phyloP scores from a whole-genome alignment of 2,329 filamentous ascomycete species.

The Coniochaeta ligniaria region DNA sequence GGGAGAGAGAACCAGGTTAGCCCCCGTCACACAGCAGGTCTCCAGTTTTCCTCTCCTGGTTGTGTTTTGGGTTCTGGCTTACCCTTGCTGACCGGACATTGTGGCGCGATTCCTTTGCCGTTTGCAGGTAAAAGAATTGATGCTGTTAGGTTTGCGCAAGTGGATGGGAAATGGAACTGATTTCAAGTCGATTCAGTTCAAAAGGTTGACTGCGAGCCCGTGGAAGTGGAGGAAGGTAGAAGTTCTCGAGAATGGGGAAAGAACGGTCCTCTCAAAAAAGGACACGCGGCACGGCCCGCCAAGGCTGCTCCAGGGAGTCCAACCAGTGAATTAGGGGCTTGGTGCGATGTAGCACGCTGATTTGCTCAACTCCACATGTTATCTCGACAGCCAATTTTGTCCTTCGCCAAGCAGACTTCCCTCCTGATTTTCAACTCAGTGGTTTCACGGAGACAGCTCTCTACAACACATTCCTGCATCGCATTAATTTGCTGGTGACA shows the following conservation, averaged over 20 bases:
- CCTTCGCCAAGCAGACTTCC: not conserved
- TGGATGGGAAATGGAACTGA: not conserved
- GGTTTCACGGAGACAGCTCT: not conserved
- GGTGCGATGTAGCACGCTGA: not conserved
- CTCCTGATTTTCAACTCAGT: no score
- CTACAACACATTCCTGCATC: no score
- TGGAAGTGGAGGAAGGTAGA: not conserved
- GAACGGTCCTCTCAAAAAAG: not conserved
- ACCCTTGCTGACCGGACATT: constrained; percentile 1
- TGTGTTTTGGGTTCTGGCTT: not conserved
- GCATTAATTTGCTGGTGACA: no score
- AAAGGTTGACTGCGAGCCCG: not conserved
- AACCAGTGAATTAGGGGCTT: not conserved
- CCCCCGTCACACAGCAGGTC: not conserved
- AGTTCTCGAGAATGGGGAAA: not conserved
- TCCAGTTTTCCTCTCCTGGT: not conserved
- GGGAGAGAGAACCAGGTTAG: not conserved
- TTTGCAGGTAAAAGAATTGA: not conserved
- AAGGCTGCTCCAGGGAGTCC: not conserved
- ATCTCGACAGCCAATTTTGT: not conserved
- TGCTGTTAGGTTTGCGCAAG: not conserved
- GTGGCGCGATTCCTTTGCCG: not conserved
- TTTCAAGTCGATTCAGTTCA: not conserved
- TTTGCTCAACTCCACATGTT: not conserved
- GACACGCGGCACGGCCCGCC: constrained; percentile 2